Percentiles rank a stretch among this genome's conserved stretches.
These are phyloP conservation scores for Podaxis sp. DNA, from an alignment of 768 basidiomycete species.

Conservation along the genomic window DNA sequence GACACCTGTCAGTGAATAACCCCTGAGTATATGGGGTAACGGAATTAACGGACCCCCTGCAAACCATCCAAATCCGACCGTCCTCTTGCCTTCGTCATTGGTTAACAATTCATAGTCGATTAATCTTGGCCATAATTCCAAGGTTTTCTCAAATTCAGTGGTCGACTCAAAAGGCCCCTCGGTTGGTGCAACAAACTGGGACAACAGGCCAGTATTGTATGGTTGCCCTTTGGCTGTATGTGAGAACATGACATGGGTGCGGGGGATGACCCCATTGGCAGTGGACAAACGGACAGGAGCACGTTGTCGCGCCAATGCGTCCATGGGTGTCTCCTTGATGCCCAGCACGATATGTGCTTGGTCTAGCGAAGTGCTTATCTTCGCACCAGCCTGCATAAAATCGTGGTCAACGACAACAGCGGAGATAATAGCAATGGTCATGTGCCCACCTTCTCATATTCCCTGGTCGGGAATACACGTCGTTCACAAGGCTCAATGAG, in stretches of 20 bases:
- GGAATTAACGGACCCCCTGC: constrained; percentile 67
- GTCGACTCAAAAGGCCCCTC: constrained; percentile 8
- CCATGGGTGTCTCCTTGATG: constrained; percentile 83
- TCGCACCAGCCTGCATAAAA: constrained; percentile 71
- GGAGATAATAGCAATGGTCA: neutral
- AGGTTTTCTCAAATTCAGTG: constrained; percentile 17
- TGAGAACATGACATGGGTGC: constrained; percentile 89
- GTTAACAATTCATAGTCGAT: constrained; percentile 88
- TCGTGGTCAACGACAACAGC: constrained; percentile 5
- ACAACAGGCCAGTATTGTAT: constrained; percentile 81
- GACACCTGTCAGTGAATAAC: constrained; percentile 5
- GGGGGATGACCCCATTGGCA: constrained; percentile 26
- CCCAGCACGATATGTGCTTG: constrained; percentile 78
- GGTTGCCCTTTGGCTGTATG: constrained; percentile 87
- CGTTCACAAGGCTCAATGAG: constrained; percentile 76
- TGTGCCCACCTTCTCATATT: constrained; percentile 62
- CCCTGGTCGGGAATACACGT: constrained; percentile 64
- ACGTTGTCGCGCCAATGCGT: constrained; percentile 48
- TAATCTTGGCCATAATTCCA: constrained; percentile 42
- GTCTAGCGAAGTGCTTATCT: constrained; percentile 51
- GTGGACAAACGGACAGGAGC: constrained; percentile 31
- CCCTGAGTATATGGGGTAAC: neutral
- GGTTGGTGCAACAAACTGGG: constrained; percentile 49
- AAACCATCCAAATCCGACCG: constrained; percentile 90
- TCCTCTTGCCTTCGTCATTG: constrained; percentile 60